Evolutionary conservation across 805 yeast genomes (phyloP).

Genomic region (Lipomyces yamanashiensis): DNA sequence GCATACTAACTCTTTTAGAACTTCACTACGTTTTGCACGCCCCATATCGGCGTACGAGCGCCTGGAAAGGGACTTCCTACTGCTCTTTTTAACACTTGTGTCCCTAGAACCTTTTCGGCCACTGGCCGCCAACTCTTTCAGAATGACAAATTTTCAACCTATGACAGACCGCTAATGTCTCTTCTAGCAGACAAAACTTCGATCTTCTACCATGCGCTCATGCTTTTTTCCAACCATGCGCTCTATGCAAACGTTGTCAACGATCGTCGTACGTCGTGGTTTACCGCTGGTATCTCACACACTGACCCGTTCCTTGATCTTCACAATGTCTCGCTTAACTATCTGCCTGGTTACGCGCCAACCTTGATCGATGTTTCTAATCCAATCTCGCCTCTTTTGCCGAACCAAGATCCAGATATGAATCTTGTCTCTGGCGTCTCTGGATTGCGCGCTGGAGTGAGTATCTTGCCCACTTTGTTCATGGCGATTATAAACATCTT

Average conservation of each 20-base stretch:
- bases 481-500: conserved; percentile 47
- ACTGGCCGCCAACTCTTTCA: conserved; percentile 78
- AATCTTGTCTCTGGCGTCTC: conserved; percentile 9
- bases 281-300: conserved; percentile 72
- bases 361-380: conserved; percentile 58
- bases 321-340: conserved; percentile 39
- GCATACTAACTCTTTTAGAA: conserved; percentile 38
- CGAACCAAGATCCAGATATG: conserved; percentile 10
- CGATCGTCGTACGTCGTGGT: conserved; percentile 82
- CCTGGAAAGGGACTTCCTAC: conserved; percentile 47
- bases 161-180: conserved; percentile 57
- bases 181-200: conserved; percentile 69
- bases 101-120: conserved; percentile 67
- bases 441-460: conserved; percentile 11
- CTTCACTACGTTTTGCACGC: conserved; percentile 67
- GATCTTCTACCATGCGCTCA: conserved; percentile 61
- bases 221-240: conserved; percentile 56
- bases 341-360: conserved; percentile 58
- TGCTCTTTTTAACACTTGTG: conserved; percentile 62
- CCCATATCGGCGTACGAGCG: conserved; percentile 68
- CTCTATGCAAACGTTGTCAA: conserved; percentile 78
- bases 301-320: conserved; percentile 61
- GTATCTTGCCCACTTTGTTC: conserved; percentile 33
- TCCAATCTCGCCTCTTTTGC: conserved; percentile 22
- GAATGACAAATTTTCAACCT: conserved; percentile 48